A percentile compares a stretch with the other conserved stretches of the same genome.
Conservation (phyloP, 768 basidiomycete genomes). For the Leccinum subgranulosum region DNA sequence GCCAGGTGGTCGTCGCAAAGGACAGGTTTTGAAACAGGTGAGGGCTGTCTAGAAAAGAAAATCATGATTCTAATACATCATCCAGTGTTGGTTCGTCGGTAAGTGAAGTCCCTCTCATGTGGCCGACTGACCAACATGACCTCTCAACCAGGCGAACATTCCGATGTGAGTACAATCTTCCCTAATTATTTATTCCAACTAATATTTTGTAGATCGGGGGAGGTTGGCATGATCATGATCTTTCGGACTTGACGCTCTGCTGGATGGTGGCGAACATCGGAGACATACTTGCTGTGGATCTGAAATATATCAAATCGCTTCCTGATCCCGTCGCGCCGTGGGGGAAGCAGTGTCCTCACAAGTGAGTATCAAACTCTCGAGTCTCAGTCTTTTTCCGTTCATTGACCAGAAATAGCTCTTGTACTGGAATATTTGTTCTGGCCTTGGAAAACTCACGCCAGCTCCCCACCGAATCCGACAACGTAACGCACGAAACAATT, state of each 20-base stretch:
- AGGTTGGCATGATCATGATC: slow-evolving; percentile 64
- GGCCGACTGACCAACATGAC: slow-evolving; percentile 2
- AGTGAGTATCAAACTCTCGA: slow-evolving; percentile 40
- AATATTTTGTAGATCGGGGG: slow-evolving; percentile 54
- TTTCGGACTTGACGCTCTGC: slow-evolving; percentile 58
- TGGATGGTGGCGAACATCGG: slow-evolving; percentile 66
- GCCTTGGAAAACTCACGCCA: slow-evolving; percentile 43
- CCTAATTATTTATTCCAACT: neutral
- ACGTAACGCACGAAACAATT: slow-evolving; percentile 55
- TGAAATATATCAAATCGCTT: slow-evolving; percentile 47
- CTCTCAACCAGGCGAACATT: slow-evolving; percentile 27
- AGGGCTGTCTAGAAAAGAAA: slow-evolving; percentile 6
- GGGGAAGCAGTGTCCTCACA: slow-evolving; percentile 61
- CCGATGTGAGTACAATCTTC: slow-evolving; percentile 13
- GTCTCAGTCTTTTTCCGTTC: neutral
- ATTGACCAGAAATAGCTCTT: slow-evolving; percentile 37
- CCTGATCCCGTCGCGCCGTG: slow-evolving; percentile 52
- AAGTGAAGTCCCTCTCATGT: slow-evolving; percentile 12
- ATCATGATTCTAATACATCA: slow-evolving; percentile 4
- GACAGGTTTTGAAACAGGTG: slow-evolving; percentile 63
- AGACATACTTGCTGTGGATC: slow-evolving; percentile 55
- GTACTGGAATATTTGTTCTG: slow-evolving; percentile 52
- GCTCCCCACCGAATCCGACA: slow-evolving; percentile 43
- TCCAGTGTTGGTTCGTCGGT: slow-evolving; percentile 73
- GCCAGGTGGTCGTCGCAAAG: slow-evolving; percentile 45